Percentiles rank a stretch among this genome's conserved stretches.
These are phyloP conservation scores for Botryotinia calthae DNA, from an alignment of 2,329 filamentous ascomycete genomes.

Conservation along the genomic window DNA sequence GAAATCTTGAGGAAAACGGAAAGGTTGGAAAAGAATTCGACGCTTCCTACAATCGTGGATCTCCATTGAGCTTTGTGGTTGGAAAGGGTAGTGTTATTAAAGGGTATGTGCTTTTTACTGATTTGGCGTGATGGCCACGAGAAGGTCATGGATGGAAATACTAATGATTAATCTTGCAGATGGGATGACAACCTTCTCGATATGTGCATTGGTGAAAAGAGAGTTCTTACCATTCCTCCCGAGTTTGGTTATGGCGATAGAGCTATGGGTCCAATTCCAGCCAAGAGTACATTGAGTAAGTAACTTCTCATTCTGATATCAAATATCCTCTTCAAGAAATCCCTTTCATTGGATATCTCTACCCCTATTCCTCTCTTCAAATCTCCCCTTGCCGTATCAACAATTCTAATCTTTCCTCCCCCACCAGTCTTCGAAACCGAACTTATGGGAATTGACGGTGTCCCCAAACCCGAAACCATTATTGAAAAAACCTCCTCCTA, in stretches of 20 bases:
- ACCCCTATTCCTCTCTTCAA: background rate
- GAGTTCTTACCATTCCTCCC: conserved; percentile 86
- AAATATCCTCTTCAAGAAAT: background rate
- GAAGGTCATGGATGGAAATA: background rate
- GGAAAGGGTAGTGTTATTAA: conserved; percentile 84
- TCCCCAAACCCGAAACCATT: conserved; percentile 39
- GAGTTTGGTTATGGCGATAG: conserved; percentile 77
- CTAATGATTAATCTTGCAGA: conserved; percentile 42
- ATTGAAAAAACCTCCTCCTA: conserved; percentile 19
- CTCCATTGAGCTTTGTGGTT: conserved; percentile 75
- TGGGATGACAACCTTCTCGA: conserved; percentile 89
- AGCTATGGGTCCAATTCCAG: conserved; percentile 78
- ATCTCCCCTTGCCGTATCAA: background rate
- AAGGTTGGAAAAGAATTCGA: conserved; percentile 76
- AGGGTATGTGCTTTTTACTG: conserved; percentile 55
- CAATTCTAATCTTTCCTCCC: background rate
- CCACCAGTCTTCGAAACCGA: conserved; percentile 82
- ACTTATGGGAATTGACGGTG: conserved; percentile 77
- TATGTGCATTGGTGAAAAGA: conserved; percentile 96
- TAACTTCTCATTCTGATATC: conserved; percentile 9
- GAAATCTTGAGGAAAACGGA: conserved; percentile 61
- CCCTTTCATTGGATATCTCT: background rate
- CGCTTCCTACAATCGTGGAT: conserved; percentile 73
- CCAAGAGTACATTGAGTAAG: conserved; percentile 71
- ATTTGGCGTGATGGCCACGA: too few relatives aligned